Evolutionary conservation across 1,284 basidiomycete species (phyloP), one percentile per base, ranked within the genome.

Genomic region (Trichosporon coremiiforme): DNA sequence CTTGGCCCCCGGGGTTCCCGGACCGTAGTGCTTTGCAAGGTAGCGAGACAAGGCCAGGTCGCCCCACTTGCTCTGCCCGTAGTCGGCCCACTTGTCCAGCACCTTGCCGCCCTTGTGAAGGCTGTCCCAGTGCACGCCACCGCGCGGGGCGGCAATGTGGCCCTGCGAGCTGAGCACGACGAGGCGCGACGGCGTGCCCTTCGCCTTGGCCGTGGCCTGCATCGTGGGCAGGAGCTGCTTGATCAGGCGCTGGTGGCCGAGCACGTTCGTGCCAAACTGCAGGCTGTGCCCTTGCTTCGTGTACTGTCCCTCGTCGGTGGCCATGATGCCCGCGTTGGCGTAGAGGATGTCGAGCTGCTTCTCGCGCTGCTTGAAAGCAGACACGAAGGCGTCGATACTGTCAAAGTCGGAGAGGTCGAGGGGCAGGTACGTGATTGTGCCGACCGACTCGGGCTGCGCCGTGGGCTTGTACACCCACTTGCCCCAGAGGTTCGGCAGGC

Each of bases 361-460:
- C 71, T 83, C 80, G 38, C 72, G 72, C 7, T 22, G 67, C 2
- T 12, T 66, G 67, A 90, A 88, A 66, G 87, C 85, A n/a, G 86
- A 82, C 0, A 85, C 89, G 2, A 86, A 85, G 25, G 73, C 76
- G 65, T 87, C 87, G 45, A 92, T 81, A 4, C 85, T 85, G 20
- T 77, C 78, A 64, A 92, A 80, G 75, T 89, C 87, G 1, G 86
- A 84, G 15, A 91, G 81, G 76, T 91, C 89, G 13, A 90, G 80
- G 75, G 87, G 76, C 33, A 92, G 22, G 45, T 68, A 66, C 38
- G 57, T 36, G 50, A 73, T 15, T 0, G n/a, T 25, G 7, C 72
- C 72, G 5, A n/a, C 25, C 22, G 50, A 7, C 9, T 13, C 25
- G 12, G 22, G 3, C 7, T 35, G 7, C 6, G 57, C 25, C 6